Percentiles rank a stretch among this genome's conserved stretches.
phyloP scores from a whole-genome alignment of 805 yeast species.

The Phaffomyces thermotolerans region DNA sequence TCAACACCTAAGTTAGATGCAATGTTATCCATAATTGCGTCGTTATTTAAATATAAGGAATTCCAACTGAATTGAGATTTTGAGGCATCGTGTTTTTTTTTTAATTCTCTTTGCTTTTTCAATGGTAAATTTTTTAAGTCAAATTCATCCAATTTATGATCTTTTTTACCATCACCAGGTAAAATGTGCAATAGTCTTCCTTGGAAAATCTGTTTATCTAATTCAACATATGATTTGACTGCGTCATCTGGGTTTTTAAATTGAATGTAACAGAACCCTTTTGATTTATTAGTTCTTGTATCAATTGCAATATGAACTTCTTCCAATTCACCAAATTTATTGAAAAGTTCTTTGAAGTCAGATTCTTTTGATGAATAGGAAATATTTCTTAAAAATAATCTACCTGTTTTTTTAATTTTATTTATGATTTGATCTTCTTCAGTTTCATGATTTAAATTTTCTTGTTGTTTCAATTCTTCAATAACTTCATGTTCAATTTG shows the following conservation, averaged over 20 bases:
- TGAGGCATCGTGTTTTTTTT: slow-evolving; percentile 76
- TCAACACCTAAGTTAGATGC: slow-evolving; percentile 77
- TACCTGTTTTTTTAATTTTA: slow-evolving; percentile 60
- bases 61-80: slow-evolving; percentile 92
- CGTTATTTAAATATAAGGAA: slow-evolving; percentile 81
- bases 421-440: slow-evolving; percentile 42
- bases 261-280: slow-evolving; percentile 86
- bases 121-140: slow-evolving; percentile 86
- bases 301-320: slow-evolving; percentile 94
- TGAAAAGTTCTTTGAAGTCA: slow-evolving; percentile 63
- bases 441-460: slow-evolving; percentile 19
- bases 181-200: slow-evolving; percentile 88
- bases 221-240: slow-evolving; percentile 56
- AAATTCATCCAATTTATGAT: slow-evolving; percentile 81
- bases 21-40: slow-evolving; percentile 87
- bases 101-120: slow-evolving; percentile 83
- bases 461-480: slow-evolving; percentile 4
- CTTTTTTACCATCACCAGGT: slow-evolving; percentile 78
- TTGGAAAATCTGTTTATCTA: slow-evolving; percentile 88
- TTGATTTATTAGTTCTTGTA: slow-evolving; percentile 81
- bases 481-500: slow-evolving; percentile 4
- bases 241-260: slow-evolving; percentile 69
- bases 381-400: slow-evolving; percentile 84
- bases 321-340: slow-evolving; percentile 60
- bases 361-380: slow-evolving; percentile 71